Base-by-base conservation (phyloP, 371 early-diverging fungal genomes). In the Mortierella sp. region DNA sequence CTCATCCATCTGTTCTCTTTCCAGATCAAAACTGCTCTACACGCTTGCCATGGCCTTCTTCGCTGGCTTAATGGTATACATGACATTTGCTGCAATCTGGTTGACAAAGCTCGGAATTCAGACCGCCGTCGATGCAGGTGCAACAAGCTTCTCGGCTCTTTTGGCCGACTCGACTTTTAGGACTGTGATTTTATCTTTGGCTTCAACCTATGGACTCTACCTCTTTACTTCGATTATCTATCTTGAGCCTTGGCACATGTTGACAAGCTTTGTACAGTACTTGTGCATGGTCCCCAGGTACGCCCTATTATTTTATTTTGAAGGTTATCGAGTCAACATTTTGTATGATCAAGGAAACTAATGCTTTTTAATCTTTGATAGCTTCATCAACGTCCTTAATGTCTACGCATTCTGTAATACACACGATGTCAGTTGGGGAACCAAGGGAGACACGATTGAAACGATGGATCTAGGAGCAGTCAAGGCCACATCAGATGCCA, bases 371-470 rank as follows among this genome's bases (percentile, higher is more conserved):
- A 28, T 54, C 34, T 12, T 43, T 2, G 26, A 31, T 66, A 75
- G 76, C n/a, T 77, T 88, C 47, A 86, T 95, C 66, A 97, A 97
- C 80, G 93, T 97, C 63, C 84, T 97, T 61, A 96, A 91, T 84
- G 95, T 96, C 5, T 98, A 96, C 69, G 96, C 98, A 0, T 98
- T 94, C 83, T 95, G 96, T 77, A 95, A 96, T 83, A 93, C 93
- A 0, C 94, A 94, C 83, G 98, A 98, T 75, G 96, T 98, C 68
- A 84, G 86, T 40, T 98, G 98, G 98, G 98, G 97, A 29, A 97
- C 97, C 35, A 97, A 97, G 83, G 97, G 96, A 58, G 95, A 93
- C 64, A 87, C 81, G 43, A 76, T 76, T 9, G 70, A 75, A n/a
- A 72, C 65, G 56, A 61, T 75, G 72, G 79, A 83, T 47, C 57